Evolutionary conservation across 2,329 filamentous ascomycete species (phyloP).

Genomic region (Cladophialophora bantiana): DNA sequence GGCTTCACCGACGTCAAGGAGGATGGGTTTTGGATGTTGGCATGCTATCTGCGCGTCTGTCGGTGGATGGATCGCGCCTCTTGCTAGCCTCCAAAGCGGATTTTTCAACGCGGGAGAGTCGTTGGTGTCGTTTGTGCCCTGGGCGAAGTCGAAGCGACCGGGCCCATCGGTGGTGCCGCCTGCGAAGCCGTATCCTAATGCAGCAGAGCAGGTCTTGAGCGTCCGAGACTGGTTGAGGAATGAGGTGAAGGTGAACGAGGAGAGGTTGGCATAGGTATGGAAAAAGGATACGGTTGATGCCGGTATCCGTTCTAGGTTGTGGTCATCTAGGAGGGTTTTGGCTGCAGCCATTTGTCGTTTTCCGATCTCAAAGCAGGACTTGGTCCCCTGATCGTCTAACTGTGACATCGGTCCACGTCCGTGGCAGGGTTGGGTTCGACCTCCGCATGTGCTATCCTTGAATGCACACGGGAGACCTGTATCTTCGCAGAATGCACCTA

Average conservation of each 20-base stretch:
- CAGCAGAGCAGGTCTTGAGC: constrained; percentile 79
- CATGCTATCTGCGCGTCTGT: constrained; percentile 74
- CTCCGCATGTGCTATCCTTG: constrained; percentile 79
- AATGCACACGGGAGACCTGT: constrained; percentile 62
- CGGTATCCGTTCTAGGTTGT: constrained; percentile 57
- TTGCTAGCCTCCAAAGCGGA: constrained; percentile 81
- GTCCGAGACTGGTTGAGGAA: constrained; percentile 69
- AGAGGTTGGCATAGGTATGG: constrained; percentile 85
- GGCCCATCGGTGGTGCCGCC: constrained; percentile 92
- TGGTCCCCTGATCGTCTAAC: constrained; percentile 54
- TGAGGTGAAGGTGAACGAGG: constrained; percentile 74
- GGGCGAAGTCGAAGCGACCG: constrained; percentile 90
- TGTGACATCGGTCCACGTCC: constrained; percentile 56
- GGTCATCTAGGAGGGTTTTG: constrained; percentile 62
- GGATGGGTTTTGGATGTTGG: constrained; percentile 80
- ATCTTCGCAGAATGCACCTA: constrained; percentile 89
- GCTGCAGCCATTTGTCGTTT: constrained; percentile 55
- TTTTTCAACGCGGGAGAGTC: constrained; percentile 72
- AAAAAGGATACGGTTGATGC: constrained; percentile 77
- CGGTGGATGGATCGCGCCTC: constrained; percentile 74
- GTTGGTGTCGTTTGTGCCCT: constrained; percentile 61
- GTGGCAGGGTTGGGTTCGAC: constrained; percentile 52
- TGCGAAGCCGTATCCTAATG: constrained; percentile 89
- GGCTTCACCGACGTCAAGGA: constrained; percentile 88
- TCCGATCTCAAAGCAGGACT: constrained; percentile 59